Evolutionary conservation across 2,329 filamentous ascomycete genomes (phyloP).

Genomic region (Microdochium trichocladiopsis): DNA sequence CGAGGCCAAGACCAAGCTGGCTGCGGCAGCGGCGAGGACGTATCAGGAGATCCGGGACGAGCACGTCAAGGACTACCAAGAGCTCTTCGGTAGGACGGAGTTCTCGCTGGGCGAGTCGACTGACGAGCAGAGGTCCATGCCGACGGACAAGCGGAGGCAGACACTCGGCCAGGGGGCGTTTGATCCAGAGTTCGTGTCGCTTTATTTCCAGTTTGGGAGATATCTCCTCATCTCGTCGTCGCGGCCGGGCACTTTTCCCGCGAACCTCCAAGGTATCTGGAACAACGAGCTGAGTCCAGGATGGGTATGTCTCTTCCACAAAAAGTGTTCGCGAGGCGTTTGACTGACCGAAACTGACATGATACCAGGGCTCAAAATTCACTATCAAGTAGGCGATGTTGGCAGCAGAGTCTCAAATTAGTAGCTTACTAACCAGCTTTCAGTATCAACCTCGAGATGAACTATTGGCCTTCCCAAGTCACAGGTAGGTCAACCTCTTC

Average conservation of each 20-base stretch:
- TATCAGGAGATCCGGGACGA: constrained; percentile 1
- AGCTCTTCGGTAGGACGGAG: neutral
- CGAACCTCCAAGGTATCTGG: constrained; percentile 37
- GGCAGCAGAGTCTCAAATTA: constrained; percentile 13
- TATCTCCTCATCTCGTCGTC: constrained; percentile 25
- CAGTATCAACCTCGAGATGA: constrained; percentile 14
- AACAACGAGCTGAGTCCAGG: constrained; percentile 28
- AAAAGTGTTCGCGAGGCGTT: neutral
- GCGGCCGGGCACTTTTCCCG: constrained; percentile 23
- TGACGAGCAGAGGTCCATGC: constrained; percentile 2
- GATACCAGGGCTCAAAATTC: constrained; percentile 24
- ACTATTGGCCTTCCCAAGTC: constrained; percentile 29
- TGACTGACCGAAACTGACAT: neutral
- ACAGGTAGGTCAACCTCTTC: constrained; percentile 6
- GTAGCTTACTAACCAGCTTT: constrained; percentile 1
- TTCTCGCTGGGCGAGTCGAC: constrained; percentile 7
- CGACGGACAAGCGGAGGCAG: constrained; percentile 4
- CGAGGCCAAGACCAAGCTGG: constrained; percentile 9
- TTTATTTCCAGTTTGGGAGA: constrained; percentile 25
- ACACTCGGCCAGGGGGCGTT: constrained; percentile 1
- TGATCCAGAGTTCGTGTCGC: constrained; percentile 12
- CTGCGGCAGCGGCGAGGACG: constrained; percentile 1
- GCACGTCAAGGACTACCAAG: neutral
- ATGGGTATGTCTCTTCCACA: constrained; percentile 17
- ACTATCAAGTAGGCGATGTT: constrained; percentile 36